Evolutionary conservation across 148 eudicot species (phyloP).

Genomic region (Nepenthes mirabilis): DNA sequence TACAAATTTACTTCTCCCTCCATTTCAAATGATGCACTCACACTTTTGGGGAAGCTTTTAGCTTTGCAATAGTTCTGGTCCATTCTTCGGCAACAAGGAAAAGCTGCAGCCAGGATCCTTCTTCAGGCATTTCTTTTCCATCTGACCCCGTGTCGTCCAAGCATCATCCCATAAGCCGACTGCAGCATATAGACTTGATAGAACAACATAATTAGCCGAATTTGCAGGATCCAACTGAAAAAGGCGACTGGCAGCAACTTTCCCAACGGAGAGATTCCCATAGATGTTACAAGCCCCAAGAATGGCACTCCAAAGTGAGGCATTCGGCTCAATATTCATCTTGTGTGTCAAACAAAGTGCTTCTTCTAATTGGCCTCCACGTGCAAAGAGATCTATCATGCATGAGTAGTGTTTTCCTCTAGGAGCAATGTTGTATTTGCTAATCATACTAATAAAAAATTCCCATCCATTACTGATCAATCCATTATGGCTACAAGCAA

Average conservation of each 20-base stretch:
- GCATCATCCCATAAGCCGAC: constrained; percentile 23
- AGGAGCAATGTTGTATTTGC: constrained; percentile 18
- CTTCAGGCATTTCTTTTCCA: constrained; percentile 16
- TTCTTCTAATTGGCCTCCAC: constrained; percentile 26
- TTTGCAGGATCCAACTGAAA: constrained; percentile 9
- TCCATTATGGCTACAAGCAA: constrained; percentile 31
- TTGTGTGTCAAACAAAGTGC: constrained; percentile 14
- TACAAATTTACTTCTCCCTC: no score
- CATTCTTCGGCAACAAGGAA: constrained; percentile 4
- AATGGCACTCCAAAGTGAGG: constrained; percentile 17
- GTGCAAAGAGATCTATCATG: constrained; percentile 24
- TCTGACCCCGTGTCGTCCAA: constrained; percentile 7
- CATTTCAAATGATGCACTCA: no score
- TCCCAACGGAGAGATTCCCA: constrained; percentile 17
- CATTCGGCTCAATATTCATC: constrained; percentile 19
- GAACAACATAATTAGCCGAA: constrained; percentile 15
- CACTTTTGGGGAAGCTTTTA: constrained; percentile 1
- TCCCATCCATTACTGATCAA: constrained; percentile 17
- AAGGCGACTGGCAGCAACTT: constrained; percentile 19
- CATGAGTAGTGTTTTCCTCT: constrained; percentile 28
- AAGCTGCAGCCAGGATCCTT: constrained; percentile 24
- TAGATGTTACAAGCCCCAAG: constrained; percentile 26
- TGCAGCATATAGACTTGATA: constrained; percentile 18
- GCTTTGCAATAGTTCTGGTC: constrained; percentile 5
- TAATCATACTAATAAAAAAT: constrained; percentile 17